Percentiles rank a stretch among this genome's conserved stretches.
These are phyloP conservation scores for Paraglomus brasilianum DNA, from an alignment of 192 early-diverging fungal species.

Conservation along the genomic window DNA sequence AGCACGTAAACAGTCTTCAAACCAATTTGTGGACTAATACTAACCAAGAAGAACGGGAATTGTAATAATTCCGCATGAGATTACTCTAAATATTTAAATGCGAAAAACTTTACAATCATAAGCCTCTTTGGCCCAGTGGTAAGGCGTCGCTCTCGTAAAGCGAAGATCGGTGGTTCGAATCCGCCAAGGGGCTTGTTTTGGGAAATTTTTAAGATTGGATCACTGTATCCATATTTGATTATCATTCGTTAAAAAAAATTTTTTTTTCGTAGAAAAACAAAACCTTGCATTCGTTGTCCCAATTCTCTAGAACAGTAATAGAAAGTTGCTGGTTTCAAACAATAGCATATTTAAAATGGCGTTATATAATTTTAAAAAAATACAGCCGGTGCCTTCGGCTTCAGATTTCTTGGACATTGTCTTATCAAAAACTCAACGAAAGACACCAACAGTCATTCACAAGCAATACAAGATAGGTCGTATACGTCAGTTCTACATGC, in stretches of 20 bases:
- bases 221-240: constrained; percentile 12
- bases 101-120: too few species aligned
- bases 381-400: constrained; percentile 89
- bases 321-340: too few species aligned
- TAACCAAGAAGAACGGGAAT: too few species aligned
- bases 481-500: constrained; percentile 98
- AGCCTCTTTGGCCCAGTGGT: constrained; percentile 44
- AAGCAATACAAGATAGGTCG: constrained; percentile 96
- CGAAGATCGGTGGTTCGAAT: constrained; percentile 47
- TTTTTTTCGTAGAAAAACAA: too few species aligned
- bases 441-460: constrained; percentile 94
- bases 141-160: constrained; percentile 53
- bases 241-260: too few species aligned
- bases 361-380: constrained; percentile 98
- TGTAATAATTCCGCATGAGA: too few species aligned
- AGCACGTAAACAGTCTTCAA: too few species aligned
- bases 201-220: not conserved
- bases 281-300: too few species aligned
- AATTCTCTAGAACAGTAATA: too few species aligned
- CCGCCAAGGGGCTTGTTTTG: constrained; percentile 37
- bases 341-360: constrained; percentile 30
- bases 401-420: constrained; percentile 97
- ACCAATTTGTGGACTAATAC: too few species aligned
- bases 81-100: too few species aligned
- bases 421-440: constrained; percentile 97